phyloP scores from a whole-genome alignment of 352 stramenopile species.

The Phytophthora brassicae region DNA sequence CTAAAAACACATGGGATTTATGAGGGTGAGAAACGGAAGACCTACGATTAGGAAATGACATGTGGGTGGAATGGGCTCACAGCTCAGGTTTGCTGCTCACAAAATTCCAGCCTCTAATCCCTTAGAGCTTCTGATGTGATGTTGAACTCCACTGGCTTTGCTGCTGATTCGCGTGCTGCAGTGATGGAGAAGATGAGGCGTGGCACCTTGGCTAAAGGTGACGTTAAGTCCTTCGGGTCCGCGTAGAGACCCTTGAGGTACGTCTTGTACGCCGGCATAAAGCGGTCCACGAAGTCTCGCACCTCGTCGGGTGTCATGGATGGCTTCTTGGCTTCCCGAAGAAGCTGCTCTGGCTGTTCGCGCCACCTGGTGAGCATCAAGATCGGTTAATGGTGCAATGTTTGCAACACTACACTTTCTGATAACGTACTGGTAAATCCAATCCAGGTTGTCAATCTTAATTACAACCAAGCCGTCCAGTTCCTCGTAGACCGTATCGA shows the following conservation, averaged over 20 bases:
- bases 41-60: neutral
- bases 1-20: neutral
- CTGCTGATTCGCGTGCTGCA: constrained; percentile 37
- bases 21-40: neutral
- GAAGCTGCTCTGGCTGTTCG: constrained; percentile 72
- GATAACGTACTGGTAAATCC: constrained; percentile 78
- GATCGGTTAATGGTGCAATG: constrained; percentile 7
- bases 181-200: constrained; percentile 68
- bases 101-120: constrained; percentile 23
- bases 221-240: constrained; percentile 24
- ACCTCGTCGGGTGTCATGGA: constrained; percentile 67
- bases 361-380: constrained; percentile 56
- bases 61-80: constrained; percentile 1
- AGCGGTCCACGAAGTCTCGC: constrained; percentile 86
- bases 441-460: constrained; percentile 69
- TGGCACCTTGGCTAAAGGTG: constrained; percentile 34
- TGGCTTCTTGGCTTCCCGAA: constrained; percentile 60
- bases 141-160: constrained; percentile 51
- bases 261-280: constrained; percentile 81
- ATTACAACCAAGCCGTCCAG: constrained; percentile 75
- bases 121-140: constrained; percentile 40
- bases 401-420: neutral
- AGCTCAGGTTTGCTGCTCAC: constrained; percentile 1
- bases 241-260: constrained; percentile 70
- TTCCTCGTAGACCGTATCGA: constrained; percentile 66